Evolutionary conservation across 2,329 filamentous ascomycete genomes (phyloP).

Genomic region (Knufia fluminis): DNA sequence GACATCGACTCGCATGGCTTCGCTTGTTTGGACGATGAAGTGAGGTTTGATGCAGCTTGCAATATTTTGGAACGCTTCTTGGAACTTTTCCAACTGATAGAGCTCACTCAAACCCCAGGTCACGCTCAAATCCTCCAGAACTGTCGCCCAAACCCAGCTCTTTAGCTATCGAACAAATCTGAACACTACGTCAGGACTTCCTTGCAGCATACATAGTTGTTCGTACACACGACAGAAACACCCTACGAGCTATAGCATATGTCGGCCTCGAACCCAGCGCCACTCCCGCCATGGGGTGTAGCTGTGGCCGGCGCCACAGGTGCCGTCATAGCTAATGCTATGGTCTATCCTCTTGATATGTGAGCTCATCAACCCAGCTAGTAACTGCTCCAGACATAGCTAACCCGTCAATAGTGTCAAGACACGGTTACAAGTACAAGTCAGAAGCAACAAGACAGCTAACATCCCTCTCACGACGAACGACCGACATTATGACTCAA

Average conservation of each 20-base stretch:
- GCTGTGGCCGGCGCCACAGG: conserved; percentile 88
- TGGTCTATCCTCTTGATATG: conserved; percentile 97
- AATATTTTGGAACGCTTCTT: too few species aligned
- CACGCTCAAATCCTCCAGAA: too few species aligned
- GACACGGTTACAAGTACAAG: conserved; percentile 89
- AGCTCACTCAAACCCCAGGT: too few species aligned
- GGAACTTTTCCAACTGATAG: too few species aligned
- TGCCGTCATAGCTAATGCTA: conserved; percentile 84
- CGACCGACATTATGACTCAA: conserved; percentile 71
- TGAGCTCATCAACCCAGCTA: conserved; percentile 39
- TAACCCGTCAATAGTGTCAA: conserved; percentile 59
- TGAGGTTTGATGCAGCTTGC: background rate
- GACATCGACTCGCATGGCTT: background rate
- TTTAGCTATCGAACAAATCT: too few species aligned
- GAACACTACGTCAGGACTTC: too few species aligned
- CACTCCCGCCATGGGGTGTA: conserved; percentile 82
- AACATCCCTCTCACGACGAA: conserved; percentile 37
- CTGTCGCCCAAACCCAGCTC: too few species aligned
- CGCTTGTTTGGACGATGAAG: conserved; percentile 1
- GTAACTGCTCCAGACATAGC: background rate
- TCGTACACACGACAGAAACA: background rate
- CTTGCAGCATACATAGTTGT: too few species aligned
- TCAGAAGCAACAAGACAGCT: conserved; percentile 51
- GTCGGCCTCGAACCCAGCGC: conserved; percentile 32
- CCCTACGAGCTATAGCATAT: background rate